Evolutionary conservation across 2,329 filamentous ascomycete species (phyloP).

Genomic region (Trichoderma brevicompactum): DNA sequence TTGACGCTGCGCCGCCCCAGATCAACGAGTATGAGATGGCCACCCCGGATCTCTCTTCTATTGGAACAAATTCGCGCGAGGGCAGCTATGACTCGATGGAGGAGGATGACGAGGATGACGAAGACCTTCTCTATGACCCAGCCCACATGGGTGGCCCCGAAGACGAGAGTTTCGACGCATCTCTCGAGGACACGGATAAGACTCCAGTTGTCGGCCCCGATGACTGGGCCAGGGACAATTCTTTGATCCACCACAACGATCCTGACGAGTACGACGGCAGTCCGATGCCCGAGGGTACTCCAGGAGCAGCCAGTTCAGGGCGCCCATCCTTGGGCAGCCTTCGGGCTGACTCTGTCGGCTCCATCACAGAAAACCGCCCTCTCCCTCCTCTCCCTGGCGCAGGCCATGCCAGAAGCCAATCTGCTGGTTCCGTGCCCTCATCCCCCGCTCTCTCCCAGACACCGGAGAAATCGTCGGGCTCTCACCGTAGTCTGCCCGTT

Average conservation of each 20-base stretch:
- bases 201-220: constrained; percentile 97
- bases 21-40: constrained; percentile 99
- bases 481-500: constrained; percentile 71
- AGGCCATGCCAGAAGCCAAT: constrained; percentile 45
- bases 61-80: constrained; percentile 86
- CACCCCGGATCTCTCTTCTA: constrained; percentile 91
- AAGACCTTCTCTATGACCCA: constrained; percentile 62
- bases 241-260: constrained; percentile 42
- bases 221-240: constrained; percentile 82
- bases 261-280: constrained; percentile 64
- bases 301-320: constrained; percentile 47
- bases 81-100: constrained; percentile 90
- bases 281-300: constrained; percentile 63
- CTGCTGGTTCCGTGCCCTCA: constrained; percentile 55
- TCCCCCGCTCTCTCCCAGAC: constrained; percentile 69
- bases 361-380: constrained; percentile 80
- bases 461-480: constrained; percentile 70
- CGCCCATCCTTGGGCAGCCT: constrained; percentile 56
- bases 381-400: constrained; percentile 82
- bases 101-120: constrained; percentile 73
- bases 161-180: constrained; percentile 94
- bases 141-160: constrained; percentile 56
- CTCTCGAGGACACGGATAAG: constrained; percentile 93
- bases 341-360: constrained; percentile 74
- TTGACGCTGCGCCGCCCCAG: constrained; percentile 89